phyloP scores from a whole-genome alignment of 1,284 basidiomycete species.

The Malassezia vespertilionis region DNA sequence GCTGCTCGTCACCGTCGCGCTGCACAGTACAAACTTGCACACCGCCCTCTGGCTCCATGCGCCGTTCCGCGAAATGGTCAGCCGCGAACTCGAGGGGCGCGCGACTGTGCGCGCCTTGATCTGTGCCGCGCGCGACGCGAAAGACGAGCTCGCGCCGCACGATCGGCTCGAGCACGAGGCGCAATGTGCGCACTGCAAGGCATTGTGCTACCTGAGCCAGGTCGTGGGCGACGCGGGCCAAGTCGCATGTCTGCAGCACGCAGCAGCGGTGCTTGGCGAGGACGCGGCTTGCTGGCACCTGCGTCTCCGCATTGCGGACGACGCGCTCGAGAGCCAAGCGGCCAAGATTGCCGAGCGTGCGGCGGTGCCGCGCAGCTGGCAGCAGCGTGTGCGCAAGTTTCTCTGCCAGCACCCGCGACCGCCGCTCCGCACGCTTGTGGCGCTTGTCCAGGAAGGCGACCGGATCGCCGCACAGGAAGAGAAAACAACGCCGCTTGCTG shows the following conservation, averaged over 20 bases:
- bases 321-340: conserved; percentile 53
- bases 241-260: conserved; percentile 81
- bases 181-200: conserved; percentile 85
- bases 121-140: conserved; percentile 38
- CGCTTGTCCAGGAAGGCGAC: conserved; percentile 73
- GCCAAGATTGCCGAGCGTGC: conserved; percentile 56
- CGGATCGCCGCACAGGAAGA: no score
- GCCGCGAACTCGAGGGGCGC: conserved; percentile 66
- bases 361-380: conserved; percentile 64
- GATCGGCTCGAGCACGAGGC: conserved; percentile 85
- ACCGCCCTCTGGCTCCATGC: conserved; percentile 71
- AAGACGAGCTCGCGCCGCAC: conserved; percentile 54
- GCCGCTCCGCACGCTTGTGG: conserved; percentile 62
- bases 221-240: conserved; percentile 55
- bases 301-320: conserved; percentile 70
- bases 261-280: conserved; percentile 64
- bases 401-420: conserved; percentile 57
- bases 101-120: conserved; percentile 51
- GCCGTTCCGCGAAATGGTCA: conserved; percentile 75
- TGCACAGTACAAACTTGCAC: conserved; percentile 82
- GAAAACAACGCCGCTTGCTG: conserved; percentile 62
- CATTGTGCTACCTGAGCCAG: conserved; percentile 89
- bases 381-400: conserved; percentile 59
- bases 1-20: conserved; percentile 83
- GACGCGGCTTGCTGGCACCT: conserved; percentile 56